phyloP scores from a whole-genome alignment of 208 protist genomes.

The Leishmania major region DNA sequence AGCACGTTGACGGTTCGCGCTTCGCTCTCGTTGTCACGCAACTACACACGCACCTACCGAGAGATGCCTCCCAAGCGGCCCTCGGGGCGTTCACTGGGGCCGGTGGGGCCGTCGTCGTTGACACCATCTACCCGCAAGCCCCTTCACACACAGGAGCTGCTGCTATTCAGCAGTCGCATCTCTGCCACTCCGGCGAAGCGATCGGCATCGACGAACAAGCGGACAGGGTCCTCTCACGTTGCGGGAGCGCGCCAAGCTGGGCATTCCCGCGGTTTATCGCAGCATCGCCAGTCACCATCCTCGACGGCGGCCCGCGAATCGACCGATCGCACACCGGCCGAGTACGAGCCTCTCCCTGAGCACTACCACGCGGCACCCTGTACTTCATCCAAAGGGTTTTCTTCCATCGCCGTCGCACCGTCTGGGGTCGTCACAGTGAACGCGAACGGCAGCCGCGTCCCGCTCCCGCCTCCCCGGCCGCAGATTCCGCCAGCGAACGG shows the following conservation, averaged over 20 bases:
- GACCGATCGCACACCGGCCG: neutral
- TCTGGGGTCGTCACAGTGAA: neutral
- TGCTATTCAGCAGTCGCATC: conserved; percentile 27
- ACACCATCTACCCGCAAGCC: conserved; percentile 12
- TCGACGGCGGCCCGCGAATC: neutral
- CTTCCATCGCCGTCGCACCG: neutral
- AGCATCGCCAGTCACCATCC: conserved; percentile 1
- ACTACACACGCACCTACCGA: neutral
- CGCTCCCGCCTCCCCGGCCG: conserved; percentile 7
- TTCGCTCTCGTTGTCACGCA: neutral
- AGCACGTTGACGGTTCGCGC: neutral
- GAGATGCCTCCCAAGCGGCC: conserved; percentile 23
- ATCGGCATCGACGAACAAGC: conserved; percentile 9
- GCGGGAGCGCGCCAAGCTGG: neutral
- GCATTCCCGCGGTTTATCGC: conserved; percentile 1
- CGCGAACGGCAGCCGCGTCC: conserved; percentile 4
- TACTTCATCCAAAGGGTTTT: neutral
- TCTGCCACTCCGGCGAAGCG: neutral
- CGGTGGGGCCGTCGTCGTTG: neutral
- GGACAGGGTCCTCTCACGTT: conserved; percentile 9
- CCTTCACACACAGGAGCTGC: conserved; percentile 26
- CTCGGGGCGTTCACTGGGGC: neutral
- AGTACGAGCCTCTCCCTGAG: conserved; percentile 29
- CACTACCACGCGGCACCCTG: conserved; percentile 12
- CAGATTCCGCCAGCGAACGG: neutral